These are phyloP conservation scores for Myxozyma sirexii DNA, from an alignment of 805 yeast genomes.

Conservation along the genomic window DNA sequence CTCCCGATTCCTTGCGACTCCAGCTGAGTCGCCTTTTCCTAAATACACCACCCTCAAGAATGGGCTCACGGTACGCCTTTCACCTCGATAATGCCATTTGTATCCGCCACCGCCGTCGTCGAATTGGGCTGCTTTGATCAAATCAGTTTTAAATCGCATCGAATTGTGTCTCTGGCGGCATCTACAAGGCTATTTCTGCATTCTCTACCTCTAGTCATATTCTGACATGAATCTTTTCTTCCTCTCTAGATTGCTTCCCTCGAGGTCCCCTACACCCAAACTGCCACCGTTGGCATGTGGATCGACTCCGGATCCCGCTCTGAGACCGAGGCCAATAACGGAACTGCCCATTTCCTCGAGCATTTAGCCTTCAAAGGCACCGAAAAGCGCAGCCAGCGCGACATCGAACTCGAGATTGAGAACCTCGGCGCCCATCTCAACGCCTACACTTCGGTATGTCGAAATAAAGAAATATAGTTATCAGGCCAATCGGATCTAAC, in stretches of 20 bases:
- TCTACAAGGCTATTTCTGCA: not conserved
- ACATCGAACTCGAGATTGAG: constrained; percentile 89
- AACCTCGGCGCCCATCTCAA: constrained; percentile 95
- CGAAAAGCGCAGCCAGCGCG: constrained; percentile 70
- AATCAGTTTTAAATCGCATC: too few species aligned
- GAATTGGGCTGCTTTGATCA: not conserved
- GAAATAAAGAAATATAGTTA: not conserved
- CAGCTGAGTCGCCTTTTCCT: constrained; percentile 49
- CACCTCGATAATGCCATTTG: too few species aligned
- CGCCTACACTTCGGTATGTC: constrained; percentile 79
- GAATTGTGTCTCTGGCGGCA: too few species aligned
- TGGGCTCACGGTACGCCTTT: constrained; percentile 72
- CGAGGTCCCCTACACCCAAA: constrained; percentile 77
- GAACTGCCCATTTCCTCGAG: constrained; percentile 97
- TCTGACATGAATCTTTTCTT: not conserved
- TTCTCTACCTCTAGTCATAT: not conserved
- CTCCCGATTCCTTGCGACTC: constrained; percentile 34
- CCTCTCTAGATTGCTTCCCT: constrained; percentile 65
- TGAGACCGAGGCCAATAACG: constrained; percentile 78
- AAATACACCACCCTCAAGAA: constrained; percentile 77
- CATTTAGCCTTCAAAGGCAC: constrained; percentile 98
- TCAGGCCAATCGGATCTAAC: not conserved
- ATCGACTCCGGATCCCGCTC: constrained; percentile 98
- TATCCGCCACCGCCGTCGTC: too few species aligned
- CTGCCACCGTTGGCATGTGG: constrained; percentile 98